A percentile compares a stretch with the other conserved stretches of the same genome.
These are phyloP conservation scores for Telopea speciosissima DNA, from an alignment of 177 flowering plant genomes.

Conservation along the genomic window DNA sequence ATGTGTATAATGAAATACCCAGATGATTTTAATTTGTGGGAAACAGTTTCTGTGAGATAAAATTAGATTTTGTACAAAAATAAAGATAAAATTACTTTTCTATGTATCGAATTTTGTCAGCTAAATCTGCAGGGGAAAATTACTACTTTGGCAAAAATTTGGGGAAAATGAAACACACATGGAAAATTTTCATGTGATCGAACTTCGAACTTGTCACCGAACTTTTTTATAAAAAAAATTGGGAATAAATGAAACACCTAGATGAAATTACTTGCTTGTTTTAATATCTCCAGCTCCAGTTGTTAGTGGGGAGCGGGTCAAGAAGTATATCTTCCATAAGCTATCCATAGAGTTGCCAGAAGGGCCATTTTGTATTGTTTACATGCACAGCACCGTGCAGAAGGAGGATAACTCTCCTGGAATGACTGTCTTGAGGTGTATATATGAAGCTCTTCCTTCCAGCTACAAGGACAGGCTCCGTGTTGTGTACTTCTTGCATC, in stretches of 20 bases:
- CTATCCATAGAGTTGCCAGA: constrained; percentile 59
- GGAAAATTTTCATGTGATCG: too few relatives aligned
- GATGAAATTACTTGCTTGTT: background rate
- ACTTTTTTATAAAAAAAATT: background rate
- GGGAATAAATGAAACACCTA: background rate
- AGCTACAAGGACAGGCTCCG: constrained; percentile 74
- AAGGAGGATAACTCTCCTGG: constrained; percentile 93
- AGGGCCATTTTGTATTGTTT: constrained; percentile 81
- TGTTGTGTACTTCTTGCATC: constrained; percentile 80
- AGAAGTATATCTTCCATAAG: constrained; percentile 69
- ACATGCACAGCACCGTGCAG: constrained; percentile 81
- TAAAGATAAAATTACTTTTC: too few relatives aligned
- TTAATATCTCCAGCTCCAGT: constrained; percentile 57
- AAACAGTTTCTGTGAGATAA: too few relatives aligned
- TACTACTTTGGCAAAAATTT: too few relatives aligned
- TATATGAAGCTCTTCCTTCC: constrained; percentile 80
- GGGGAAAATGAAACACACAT: too few relatives aligned
- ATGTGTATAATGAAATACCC: too few relatives aligned
- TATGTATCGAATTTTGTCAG: too few relatives aligned
- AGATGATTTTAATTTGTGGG: too few relatives aligned
- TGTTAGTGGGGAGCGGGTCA: constrained; percentile 71
- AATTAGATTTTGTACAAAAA: too few relatives aligned
- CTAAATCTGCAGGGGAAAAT: too few relatives aligned
- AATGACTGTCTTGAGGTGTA: constrained; percentile 79
- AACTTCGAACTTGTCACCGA: too few relatives aligned